A percentile compares a stretch with the other conserved stretches of the same genome.
phyloP scores from a whole-genome alignment of 2,329 filamentous ascomycete genomes.

The Parastagonospora nodorum region DNA sequence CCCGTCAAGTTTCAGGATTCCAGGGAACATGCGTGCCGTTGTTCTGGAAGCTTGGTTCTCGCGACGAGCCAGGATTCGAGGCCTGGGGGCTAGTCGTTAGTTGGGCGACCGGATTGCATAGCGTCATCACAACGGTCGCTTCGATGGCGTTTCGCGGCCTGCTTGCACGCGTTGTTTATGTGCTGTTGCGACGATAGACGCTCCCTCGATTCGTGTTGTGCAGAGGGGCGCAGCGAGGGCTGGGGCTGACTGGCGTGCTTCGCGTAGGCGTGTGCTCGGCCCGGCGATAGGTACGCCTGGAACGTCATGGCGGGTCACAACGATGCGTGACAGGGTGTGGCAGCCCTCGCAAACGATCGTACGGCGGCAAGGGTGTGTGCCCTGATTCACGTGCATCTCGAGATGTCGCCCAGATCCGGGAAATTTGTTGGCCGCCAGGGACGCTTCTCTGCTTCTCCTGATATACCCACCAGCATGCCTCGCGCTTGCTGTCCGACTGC shows the following conservation, averaged over 20 bases:
- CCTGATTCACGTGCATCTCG: constrained; percentile 34
- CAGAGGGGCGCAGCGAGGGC: constrained; percentile 10
- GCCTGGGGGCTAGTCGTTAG: neutral
- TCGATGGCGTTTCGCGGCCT: constrained; percentile 8
- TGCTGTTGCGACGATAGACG: constrained; percentile 1
- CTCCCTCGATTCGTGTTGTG: constrained; percentile 5
- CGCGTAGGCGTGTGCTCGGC: constrained; percentile 15
- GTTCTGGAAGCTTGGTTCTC: constrained; percentile 22
- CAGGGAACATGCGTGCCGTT: constrained; percentile 8
- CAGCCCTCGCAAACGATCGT: constrained; percentile 23
- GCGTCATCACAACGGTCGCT: constrained; percentile 11
- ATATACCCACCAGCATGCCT: constrained; percentile 28
- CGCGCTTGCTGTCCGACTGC: constrained; percentile 12
- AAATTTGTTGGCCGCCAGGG: constrained; percentile 30
- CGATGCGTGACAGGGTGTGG: constrained; percentile 33
- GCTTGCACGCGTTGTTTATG: constrained; percentile 9
- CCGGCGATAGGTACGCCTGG: constrained; percentile 27
- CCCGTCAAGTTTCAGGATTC: constrained; percentile 4
- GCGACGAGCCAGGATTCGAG: neutral
- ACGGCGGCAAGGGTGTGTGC: constrained; percentile 28
- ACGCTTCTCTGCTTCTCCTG: constrained; percentile 20
- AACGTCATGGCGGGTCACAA: constrained; percentile 24
- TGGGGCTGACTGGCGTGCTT: constrained; percentile 25
- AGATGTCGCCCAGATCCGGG: constrained; percentile 25
- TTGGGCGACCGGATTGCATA: constrained; percentile 20